Conservation (phyloP, 2,329 filamentous ascomycete species). For the Akanthomyces lecanii region DNA sequence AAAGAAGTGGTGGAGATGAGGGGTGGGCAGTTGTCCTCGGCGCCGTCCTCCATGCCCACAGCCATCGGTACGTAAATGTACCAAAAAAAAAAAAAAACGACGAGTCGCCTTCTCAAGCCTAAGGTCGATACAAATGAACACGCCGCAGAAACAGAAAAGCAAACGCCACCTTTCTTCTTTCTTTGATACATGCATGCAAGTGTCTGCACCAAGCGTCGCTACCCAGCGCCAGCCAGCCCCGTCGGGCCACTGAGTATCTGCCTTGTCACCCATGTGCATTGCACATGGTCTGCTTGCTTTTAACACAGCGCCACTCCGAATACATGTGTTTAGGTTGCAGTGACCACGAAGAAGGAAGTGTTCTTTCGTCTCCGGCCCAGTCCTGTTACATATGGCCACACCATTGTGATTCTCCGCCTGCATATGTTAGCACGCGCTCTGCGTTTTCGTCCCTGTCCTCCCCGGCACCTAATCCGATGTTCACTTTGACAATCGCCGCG, state of each 20-base stretch:
- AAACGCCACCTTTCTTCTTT: background rate
- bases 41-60: background rate
- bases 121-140: background rate
- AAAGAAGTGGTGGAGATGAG: too few species aligned
- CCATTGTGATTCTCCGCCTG: background rate
- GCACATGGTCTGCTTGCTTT: background rate
- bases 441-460: background rate
- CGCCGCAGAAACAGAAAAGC: background rate
- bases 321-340: background rate
- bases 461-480: background rate
- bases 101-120: background rate
- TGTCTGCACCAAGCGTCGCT: conserved; percentile 1
- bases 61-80: background rate
- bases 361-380: background rate
- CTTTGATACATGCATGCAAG: background rate
- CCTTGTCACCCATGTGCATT: background rate
- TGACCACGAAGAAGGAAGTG: background rate
- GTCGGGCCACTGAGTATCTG: background rate
- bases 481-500: background rate
- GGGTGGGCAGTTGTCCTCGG: background rate
- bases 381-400: background rate
- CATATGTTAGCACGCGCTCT: background rate
- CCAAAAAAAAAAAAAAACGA: background rate
- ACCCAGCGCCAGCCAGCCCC: background rate
- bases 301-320: background rate